A percentile compares a stretch with the other conserved stretches of the same genome.
Evolutionary conservation across 2,329 filamentous ascomycete species (phyloP).

Genomic region (Aspergillus pseudoglaucus): DNA sequence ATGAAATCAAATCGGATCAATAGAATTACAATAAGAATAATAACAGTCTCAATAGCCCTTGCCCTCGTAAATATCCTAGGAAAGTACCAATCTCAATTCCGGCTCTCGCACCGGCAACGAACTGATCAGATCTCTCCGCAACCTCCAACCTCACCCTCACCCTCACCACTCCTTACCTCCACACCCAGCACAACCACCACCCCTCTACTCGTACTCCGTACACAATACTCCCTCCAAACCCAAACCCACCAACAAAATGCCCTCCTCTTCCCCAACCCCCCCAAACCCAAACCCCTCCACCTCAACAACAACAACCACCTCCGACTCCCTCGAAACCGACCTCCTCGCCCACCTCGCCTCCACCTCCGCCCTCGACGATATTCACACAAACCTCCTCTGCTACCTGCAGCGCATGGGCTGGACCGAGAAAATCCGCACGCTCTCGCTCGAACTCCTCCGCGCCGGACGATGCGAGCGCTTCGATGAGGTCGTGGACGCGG

Average conservation of each 20-base stretch:
- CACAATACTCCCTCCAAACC: not conserved
- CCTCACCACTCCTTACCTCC: not conserved
- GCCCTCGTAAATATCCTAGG: too few species aligned
- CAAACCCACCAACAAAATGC: conserved; percentile 1
- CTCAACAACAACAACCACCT: conserved; percentile 21
- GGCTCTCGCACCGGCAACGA: not conserved
- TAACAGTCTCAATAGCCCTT: too few species aligned
- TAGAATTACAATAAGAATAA: too few species aligned
- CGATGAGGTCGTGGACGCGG: conserved; percentile 49
- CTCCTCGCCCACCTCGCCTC: conserved; percentile 41
- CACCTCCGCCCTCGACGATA: conserved; percentile 47
- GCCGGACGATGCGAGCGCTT: conserved; percentile 52
- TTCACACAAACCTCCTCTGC: conserved; percentile 50
- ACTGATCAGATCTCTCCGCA: not conserved
- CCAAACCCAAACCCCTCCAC: conserved; percentile 12
- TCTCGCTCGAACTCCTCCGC: conserved; percentile 52
- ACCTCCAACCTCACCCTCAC: not conserved
- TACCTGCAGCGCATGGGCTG: conserved; percentile 53
- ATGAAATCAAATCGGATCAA: too few species aligned
- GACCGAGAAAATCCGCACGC: conserved; percentile 49
- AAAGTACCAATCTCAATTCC: too few species aligned
- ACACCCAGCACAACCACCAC: not conserved
- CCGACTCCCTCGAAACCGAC: conserved; percentile 36
- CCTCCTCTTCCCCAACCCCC: conserved; percentile 1
- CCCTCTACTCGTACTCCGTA: not conserved